Evolutionary conservation across 1,284 basidiomycete species (phyloP), one percentile per base, ranked within the genome.

Genomic region (Papiliotrema nemorosa): DNA sequence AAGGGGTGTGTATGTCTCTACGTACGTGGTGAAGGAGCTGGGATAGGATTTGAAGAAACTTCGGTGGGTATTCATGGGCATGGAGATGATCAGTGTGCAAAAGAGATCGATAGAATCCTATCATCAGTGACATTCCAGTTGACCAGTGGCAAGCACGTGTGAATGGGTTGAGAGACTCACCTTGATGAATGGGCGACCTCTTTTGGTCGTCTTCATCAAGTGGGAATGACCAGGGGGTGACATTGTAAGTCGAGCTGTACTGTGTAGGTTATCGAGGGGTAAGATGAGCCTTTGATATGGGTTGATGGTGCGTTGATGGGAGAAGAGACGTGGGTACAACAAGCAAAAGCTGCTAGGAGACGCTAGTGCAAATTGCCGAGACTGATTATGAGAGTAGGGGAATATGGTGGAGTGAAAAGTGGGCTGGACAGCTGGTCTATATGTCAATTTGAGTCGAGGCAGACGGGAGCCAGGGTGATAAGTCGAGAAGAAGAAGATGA

Each of bases 101-200:
- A 97, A 98, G 29, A 99, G 84, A 76, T 98, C 96, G 62, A 97
- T 86, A 21, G 92, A 96, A 75, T 99, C 96, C 92, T 97, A 66
- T 48, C 26, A 22, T 37, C 44, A 41, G 43, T 24, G 55, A n/a
- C n/a, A n/a, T n/a, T n/a, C 37, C 51, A 12, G 36, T 14, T 46
- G 9, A 25, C 10, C 16, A n/a, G 21, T 6, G 21, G 21, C n/a
- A 31, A 21, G 26, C 20, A n/a, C 10, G 46, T 10, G 26, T 4
- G 35, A 6, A 20, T 5, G 20, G 5, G 42, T 25, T 27, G 34
- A n/a, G 2, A 18, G 20, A 60, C 67, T 63, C 50, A 87, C 90
- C 83, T 92, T 93, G 73, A 92, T 82, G 73, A 86, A 93, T n/a
- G 91, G 90, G 62, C 90, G 82, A 63, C 90, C 90, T 69, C 90